A percentile compares a stretch with the other conserved stretches of the same genome.
Evolutionary conservation across 129 eudicot genomes (phyloP).

Genomic region (Helichrysum umbraculigerum): DNA sequence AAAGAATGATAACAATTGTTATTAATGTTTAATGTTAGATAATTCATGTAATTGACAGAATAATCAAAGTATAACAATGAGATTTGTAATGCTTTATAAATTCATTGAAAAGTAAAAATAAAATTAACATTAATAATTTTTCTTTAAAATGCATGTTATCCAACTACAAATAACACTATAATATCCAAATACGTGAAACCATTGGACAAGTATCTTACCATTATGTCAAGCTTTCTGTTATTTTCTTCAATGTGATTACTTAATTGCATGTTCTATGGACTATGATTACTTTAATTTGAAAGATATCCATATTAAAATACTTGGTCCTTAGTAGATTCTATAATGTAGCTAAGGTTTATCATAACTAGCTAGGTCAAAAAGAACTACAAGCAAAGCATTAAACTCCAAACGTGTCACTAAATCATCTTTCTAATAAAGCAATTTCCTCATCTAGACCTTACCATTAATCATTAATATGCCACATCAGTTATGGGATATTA

Average conservation of each 20-base stretch:
- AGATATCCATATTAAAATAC: not conserved
- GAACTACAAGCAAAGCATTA: slow-evolving; percentile 12
- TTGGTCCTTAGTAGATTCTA: not conserved
- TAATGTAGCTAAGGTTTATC: not conserved
- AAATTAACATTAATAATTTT: too few relatives aligned
- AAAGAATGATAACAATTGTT: not conserved
- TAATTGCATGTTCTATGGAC: not conserved
- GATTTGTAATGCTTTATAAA: too few relatives aligned
- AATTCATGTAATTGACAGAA: not conserved
- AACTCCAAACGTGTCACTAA: not conserved
- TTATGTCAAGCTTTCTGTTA: slow-evolving; percentile 3
- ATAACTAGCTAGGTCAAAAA: not conserved
- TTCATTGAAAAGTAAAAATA: too few relatives aligned
- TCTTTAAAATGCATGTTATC: not conserved
- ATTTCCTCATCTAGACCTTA: not conserved
- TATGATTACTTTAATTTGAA: not conserved
- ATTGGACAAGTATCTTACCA: slow-evolving; percentile 10
- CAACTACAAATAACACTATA: not conserved
- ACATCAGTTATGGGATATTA: not conserved
- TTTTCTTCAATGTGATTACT: not conserved
- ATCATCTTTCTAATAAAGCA: not conserved
- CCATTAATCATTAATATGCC: not conserved
- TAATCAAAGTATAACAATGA: too few relatives aligned
- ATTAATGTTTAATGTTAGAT: not conserved
- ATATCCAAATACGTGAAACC: not conserved